These are phyloP conservation scores for Articulospora tetracladia DNA, from an alignment of 495 filamentous ascomycete species.

Conservation along the genomic window DNA sequence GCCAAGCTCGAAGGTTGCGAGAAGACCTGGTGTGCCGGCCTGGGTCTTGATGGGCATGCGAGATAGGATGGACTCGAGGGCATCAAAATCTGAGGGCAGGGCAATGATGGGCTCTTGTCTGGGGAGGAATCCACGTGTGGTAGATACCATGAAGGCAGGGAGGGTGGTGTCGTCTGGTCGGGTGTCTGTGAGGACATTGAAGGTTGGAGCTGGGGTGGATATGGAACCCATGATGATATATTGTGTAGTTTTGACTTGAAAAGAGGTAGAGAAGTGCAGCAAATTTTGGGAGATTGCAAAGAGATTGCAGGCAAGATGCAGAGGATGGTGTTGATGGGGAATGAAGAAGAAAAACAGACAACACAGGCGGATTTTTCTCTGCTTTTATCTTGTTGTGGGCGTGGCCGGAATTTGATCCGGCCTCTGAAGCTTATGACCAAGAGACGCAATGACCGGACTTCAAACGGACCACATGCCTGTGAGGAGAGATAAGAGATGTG, in stretches of 20 bases:
- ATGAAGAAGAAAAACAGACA: slow-evolving; percentile 12
- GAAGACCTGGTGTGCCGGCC: slow-evolving; percentile 68
- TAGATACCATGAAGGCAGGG: slow-evolving; percentile 86
- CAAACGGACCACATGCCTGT: slow-evolving; percentile 13
- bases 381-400: slow-evolving; percentile 19
- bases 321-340: slow-evolving; percentile 2
- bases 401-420: slow-evolving; percentile 27
- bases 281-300: not conserved
- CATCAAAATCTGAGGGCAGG: slow-evolving; percentile 65
- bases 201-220: slow-evolving; percentile 21
- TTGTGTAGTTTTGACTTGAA: not conserved
- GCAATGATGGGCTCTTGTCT: slow-evolving; percentile 55
- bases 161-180: slow-evolving; percentile 55
- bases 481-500: slow-evolving; percentile 22
- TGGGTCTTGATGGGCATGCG: slow-evolving; percentile 70
- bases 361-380: slow-evolving; percentile 10
- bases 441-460: not conserved
- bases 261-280: not conserved
- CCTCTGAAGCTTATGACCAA: slow-evolving; percentile 18
- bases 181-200: slow-evolving; percentile 53
- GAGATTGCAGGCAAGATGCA: not conserved
- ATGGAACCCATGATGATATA: slow-evolving; percentile 24
- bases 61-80: slow-evolving; percentile 63
- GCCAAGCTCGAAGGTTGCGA: slow-evolving; percentile 68
- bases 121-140: slow-evolving; percentile 74